Evolutionary conservation across 208 protist genomes (phyloP).

Genomic region (Trypanosoma boissoni): DNA sequence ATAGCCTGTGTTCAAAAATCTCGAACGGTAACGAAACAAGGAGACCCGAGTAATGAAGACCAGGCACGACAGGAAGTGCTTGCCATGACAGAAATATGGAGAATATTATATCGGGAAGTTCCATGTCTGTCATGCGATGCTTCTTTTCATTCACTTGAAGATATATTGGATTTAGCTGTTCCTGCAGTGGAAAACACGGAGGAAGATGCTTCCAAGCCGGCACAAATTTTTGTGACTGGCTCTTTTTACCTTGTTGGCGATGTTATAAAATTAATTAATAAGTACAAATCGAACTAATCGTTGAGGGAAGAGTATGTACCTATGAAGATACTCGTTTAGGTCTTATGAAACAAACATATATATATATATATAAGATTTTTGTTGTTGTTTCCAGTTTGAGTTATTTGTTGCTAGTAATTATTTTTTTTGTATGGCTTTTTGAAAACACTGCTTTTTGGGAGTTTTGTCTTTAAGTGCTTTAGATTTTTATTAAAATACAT

Average conservation of each 20-base stretch:
- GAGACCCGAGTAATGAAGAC: slow-evolving; percentile 12
- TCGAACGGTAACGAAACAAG: slow-evolving; percentile 24
- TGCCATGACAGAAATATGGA: slow-evolving; percentile 52
- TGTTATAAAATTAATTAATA: slow-evolving; percentile 44
- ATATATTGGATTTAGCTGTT: slow-evolving; percentile 52
- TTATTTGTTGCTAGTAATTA: slow-evolving; percentile 4
- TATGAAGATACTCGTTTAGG: not conserved
- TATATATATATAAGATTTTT: not conserved
- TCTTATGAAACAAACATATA: not conserved
- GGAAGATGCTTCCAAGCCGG: slow-evolving; percentile 61
- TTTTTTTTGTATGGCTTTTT: not conserved
- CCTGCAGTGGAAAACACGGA: slow-evolving; percentile 33
- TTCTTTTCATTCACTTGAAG: slow-evolving; percentile 53
- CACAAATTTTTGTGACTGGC: slow-evolving; percentile 79
- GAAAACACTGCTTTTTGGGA: not conserved
- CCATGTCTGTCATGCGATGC: slow-evolving; percentile 49
- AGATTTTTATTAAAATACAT: not conserved
- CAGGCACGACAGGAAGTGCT: slow-evolving; percentile 33
- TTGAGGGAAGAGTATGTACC: too few relatives aligned
- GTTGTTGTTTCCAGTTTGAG: slow-evolving; percentile 19
- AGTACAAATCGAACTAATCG: slow-evolving; percentile 22
- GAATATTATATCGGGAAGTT: slow-evolving; percentile 65
- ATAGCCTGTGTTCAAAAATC: slow-evolving; percentile 56
- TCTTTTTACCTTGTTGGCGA: slow-evolving; percentile 85
- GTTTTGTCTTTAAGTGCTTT: not conserved